A percentile compares a stretch with the other conserved stretches of the same genome.
These are phyloP conservation scores for Marasmius fiardii DNA, from an alignment of 1,284 basidiomycete genomes.

Conservation along the genomic window DNA sequence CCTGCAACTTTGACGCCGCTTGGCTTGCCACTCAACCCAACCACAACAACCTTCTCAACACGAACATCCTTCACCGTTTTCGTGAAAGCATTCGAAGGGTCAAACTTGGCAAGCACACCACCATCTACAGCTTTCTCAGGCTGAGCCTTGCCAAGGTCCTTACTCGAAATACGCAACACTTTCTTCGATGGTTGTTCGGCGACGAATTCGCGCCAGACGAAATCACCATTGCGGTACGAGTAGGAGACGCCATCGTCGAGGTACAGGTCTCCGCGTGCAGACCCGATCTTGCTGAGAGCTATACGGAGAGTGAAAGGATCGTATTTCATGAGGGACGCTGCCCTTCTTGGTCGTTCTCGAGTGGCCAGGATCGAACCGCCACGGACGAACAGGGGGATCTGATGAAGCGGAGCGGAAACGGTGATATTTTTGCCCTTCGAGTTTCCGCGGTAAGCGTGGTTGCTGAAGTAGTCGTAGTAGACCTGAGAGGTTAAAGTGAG, in stretches of 20 bases:
- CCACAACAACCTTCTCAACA: slow-evolving; percentile 78
- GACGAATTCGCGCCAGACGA: slow-evolving; percentile 79
- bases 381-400: slow-evolving; percentile 84
- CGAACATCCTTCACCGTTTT: slow-evolving; percentile 63
- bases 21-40: slow-evolving; percentile 70
- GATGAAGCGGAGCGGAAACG: slow-evolving; percentile 74
- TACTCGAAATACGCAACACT: slow-evolving; percentile 48
- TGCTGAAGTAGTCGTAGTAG: slow-evolving; percentile 93
- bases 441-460: slow-evolving; percentile 63
- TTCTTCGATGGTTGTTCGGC: slow-evolving; percentile 47
- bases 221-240: slow-evolving; percentile 73
- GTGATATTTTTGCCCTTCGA: slow-evolving; percentile 64
- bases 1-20: slow-evolving; percentile 54
- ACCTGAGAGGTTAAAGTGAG: slow-evolving; percentile 46
- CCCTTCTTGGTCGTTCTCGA: slow-evolving; percentile 82
- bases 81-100: slow-evolving; percentile 65
- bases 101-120: slow-evolving; percentile 43
- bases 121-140: slow-evolving; percentile 49
- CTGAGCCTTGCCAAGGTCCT: slow-evolving; percentile 47
- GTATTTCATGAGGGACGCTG: slow-evolving; percentile 83
- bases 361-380: slow-evolving; percentile 92
- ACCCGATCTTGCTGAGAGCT: slow-evolving; percentile 66
- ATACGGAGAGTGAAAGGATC: slow-evolving; percentile 95
- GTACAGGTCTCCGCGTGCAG: slow-evolving; percentile 85
- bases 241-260: slow-evolving; percentile 94